Conservation (phyloP, 305 asterid species). For the Vinca major region DNA sequence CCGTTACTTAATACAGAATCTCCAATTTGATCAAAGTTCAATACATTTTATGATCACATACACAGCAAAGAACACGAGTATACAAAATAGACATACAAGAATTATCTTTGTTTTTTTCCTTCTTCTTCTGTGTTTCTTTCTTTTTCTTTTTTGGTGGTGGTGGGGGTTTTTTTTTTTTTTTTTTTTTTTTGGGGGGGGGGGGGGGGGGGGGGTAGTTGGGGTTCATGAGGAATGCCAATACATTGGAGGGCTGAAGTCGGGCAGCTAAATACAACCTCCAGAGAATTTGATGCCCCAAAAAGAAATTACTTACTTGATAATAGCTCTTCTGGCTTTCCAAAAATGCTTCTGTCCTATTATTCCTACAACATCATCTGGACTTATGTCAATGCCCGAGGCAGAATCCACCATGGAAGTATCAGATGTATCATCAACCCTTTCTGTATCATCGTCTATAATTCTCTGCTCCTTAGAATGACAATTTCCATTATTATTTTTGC, state of each 20-base stretch:
- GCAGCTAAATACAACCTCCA: neutral
- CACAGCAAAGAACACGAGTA: neutral
- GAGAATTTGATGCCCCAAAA: neutral
- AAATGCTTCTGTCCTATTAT: constrained; percentile 71
- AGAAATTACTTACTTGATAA: constrained; percentile 54
- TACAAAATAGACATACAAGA: neutral
- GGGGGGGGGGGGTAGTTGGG: neutral
- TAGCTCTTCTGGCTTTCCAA: constrained; percentile 86
- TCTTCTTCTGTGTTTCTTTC: neutral
- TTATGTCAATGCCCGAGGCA: constrained; percentile 38
- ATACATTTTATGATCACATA: neutral
- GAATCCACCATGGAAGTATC: constrained; percentile 67
- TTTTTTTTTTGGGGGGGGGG: too few relatives aligned
- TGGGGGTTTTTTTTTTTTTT: neutral
- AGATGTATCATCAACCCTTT: constrained; percentile 46
- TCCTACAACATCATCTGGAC: constrained; percentile 83
- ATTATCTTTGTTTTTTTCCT: neutral
- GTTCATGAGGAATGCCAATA: neutral
- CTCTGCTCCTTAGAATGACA: constrained; percentile 26
- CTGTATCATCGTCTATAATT: constrained; percentile 37
- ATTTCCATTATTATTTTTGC: constrained; percentile 21
- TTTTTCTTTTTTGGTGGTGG: neutral
- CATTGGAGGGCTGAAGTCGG: too few relatives aligned
- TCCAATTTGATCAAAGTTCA: neutral
- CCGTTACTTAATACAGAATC: neutral